Evolutionary conservation across 257 asterid genomes (phyloP), one percentile per base, ranked within the genome.

Genomic region (Osmanthus fragrans): DNA sequence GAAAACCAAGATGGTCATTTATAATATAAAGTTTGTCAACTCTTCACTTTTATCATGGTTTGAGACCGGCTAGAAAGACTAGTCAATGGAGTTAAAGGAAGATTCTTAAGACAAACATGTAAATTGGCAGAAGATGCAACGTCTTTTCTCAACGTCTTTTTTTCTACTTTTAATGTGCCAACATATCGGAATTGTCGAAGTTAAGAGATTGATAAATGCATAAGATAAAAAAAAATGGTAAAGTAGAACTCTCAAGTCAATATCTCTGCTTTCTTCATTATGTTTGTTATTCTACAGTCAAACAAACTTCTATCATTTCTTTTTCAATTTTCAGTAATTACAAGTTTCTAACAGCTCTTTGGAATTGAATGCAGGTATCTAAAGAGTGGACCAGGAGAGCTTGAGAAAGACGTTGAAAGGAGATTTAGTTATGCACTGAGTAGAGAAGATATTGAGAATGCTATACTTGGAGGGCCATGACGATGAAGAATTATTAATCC

Each of bases 381-480:
- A 72, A 95, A 93, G 87, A 89, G 73, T 58, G 98, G 98, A 79
- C 87, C 96, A 0, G 98, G 97, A 32, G 84, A 84, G 72, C 92
- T 96, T 21, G 99, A 92, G 82, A 96, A 93, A 82, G 97, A 96
- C 42, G 85, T 96, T 0, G 99, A 96, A 76, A 90, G 99, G 82
- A 87, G 97, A 87, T 96, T 96, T 84, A 96, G 98, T 81, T 96
- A 96, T 42, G 99, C 99, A 0, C 87, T 93, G 19, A 91, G 99
- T 81, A 89, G 99, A 83, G 99, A 96, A 83, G 99, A 96, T 81
- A 92, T 93, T 29, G 98, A 96, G 80, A 96, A 96, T 76, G 99
- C 99, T 51, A 89, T 96, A 76, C 98, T 96, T 56, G 99, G 98
- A 86, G 99, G 99, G 65, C 99, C 99, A 60, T 90, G 83, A 88